phyloP scores from a whole-genome alignment of 495 filamentous ascomycete species.

The Podospora sp. region DNA sequence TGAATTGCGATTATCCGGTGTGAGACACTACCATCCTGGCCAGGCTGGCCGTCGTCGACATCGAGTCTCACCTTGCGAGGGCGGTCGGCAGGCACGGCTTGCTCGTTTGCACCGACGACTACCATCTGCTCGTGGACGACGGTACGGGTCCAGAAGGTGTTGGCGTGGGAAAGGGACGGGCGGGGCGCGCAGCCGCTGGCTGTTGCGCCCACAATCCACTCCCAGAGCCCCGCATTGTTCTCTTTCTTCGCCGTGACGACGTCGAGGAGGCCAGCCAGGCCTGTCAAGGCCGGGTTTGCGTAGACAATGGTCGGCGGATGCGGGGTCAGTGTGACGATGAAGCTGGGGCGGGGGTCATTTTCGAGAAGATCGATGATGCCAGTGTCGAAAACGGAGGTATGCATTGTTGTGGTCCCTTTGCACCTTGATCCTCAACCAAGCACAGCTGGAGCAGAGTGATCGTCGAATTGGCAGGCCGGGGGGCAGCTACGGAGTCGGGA shows the following conservation, averaged over 20 bases:
- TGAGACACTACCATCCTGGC: conserved; percentile 11
- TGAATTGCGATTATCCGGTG: conserved; percentile 24
- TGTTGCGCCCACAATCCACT: conserved; percentile 31
- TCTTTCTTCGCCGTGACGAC: conserved; percentile 25
- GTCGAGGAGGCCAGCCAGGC: conserved; percentile 24
- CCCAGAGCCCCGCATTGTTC: conserved; percentile 33
- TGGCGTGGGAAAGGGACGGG: conserved; percentile 33
- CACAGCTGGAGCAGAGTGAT: conserved; percentile 1
- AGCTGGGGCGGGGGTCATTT: conserved; percentile 44
- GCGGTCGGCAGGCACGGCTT: conserved; percentile 17
- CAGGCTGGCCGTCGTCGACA: neutral
- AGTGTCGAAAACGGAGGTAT: conserved; percentile 30
- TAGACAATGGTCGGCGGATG: conserved; percentile 38
- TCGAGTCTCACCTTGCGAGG: conserved; percentile 26
- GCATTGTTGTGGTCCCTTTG: conserved; percentile 23
- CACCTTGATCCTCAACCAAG: conserved; percentile 5
- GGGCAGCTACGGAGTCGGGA: neutral
- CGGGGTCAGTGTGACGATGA: conserved; percentile 39
- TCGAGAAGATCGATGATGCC: conserved; percentile 45
- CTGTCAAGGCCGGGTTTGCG: conserved; percentile 36
- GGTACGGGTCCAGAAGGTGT: conserved; percentile 43
- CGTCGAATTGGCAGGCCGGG: conserved; percentile 6
- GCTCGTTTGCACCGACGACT: conserved; percentile 45
- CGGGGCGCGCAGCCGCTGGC: conserved; percentile 9
- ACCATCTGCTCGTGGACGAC: conserved; percentile 40